These are phyloP conservation scores for Chalciporus sp. DNA, from an alignment of 1,284 basidiomycete genomes.

Conservation along the genomic window DNA sequence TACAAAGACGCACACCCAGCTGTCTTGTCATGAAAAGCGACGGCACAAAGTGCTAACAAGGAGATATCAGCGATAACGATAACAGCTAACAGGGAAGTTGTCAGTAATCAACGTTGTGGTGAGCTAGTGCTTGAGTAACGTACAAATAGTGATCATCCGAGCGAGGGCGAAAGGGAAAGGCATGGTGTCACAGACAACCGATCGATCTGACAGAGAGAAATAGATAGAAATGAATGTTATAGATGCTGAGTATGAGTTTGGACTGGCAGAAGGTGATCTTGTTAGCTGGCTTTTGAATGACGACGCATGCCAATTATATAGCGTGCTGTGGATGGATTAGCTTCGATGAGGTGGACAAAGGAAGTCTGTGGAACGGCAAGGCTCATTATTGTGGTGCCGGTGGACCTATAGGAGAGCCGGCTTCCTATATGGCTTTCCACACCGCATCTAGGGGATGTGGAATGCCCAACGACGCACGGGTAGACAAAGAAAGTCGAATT, in stretches of 20 bases:
- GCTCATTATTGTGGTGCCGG: background rate
- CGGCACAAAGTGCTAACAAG: slow-evolving; percentile 16
- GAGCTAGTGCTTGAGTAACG: slow-evolving; percentile 1
- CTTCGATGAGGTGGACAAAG: slow-evolving; percentile 11
- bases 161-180: slow-evolving; percentile 26
- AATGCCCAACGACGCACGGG: background rate
- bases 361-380: background rate
- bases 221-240: slow-evolving; percentile 8
- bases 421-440: background rate
- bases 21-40: slow-evolving; percentile 21
- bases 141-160: slow-evolving; percentile 24
- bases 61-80: slow-evolving; percentile 19
- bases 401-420: slow-evolving; percentile 13
- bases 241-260: background rate
- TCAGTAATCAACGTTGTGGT: slow-evolving; percentile 7
- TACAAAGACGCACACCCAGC: slow-evolving; percentile 23
- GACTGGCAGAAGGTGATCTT: background rate
- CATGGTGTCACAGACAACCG: slow-evolving; percentile 31
- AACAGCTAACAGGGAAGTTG: slow-evolving; percentile 13
- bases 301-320: slow-evolving; percentile 20
- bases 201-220: slow-evolving; percentile 1
- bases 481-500: background rate
- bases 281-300: background rate
- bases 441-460: background rate
- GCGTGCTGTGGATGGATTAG: background rate